phyloP scores from a whole-genome alignment of 2,329 filamentous ascomycete genomes.

The Davidsoniella neocaledoniae region DNA sequence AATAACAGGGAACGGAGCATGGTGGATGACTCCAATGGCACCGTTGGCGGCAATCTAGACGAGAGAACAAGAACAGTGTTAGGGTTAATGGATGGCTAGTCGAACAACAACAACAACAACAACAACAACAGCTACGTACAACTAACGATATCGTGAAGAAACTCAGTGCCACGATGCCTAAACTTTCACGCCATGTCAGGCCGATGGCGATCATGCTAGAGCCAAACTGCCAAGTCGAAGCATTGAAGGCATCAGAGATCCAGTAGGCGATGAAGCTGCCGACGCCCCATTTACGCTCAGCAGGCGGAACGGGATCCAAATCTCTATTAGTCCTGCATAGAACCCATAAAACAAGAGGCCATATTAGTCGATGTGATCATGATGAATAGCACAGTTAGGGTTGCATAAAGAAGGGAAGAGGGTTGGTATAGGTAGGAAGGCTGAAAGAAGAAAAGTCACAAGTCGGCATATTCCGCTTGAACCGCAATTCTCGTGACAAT shows the following conservation, averaged over 20 bases:
- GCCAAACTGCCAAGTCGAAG: slow-evolving; percentile 18
- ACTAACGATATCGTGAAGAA: slow-evolving; percentile 31
- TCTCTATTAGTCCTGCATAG: slow-evolving; percentile 22
- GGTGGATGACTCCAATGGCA: slow-evolving; percentile 19
- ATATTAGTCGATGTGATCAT: background rate
- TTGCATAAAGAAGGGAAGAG: background rate
- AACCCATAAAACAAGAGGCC: no score
- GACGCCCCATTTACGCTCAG: slow-evolving; percentile 27
- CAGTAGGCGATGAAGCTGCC: slow-evolving; percentile 30
- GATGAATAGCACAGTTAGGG: background rate
- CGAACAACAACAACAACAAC: no score
- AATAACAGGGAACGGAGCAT: slow-evolving; percentile 24
- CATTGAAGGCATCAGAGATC: slow-evolving; percentile 27
- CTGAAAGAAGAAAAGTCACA: background rate
- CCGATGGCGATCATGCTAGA: slow-evolving; percentile 19
- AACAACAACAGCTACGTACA: slow-evolving; percentile 17
- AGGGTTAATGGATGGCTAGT: no score
- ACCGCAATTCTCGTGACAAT: no score
- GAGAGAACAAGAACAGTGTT: no score
- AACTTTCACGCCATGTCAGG: slow-evolving; percentile 18
- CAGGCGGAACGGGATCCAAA: slow-evolving; percentile 20
- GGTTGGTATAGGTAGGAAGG: background rate
- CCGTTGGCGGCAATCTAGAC: slow-evolving; percentile 27
- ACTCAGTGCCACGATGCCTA: slow-evolving; percentile 21
- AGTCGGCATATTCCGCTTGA: no score